These are phyloP conservation scores for Ophiognomonia clavigignenti-juglandacearum DNA, from an alignment of 2,329 filamentous ascomycete genomes.

Conservation along the genomic window DNA sequence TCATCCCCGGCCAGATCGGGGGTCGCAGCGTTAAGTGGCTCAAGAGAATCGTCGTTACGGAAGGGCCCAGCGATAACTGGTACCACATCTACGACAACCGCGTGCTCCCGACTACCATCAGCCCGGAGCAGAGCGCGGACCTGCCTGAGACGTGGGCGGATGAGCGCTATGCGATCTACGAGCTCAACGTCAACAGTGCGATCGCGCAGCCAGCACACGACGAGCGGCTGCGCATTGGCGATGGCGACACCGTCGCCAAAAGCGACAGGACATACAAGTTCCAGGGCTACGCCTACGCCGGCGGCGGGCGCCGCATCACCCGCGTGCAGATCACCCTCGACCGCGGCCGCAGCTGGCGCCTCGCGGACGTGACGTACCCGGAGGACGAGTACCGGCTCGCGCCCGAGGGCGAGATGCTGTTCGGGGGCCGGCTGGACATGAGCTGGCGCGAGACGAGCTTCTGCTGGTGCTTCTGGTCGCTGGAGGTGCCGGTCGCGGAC, in stretches of 20 bases:
- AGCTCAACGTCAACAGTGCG: slow-evolving; percentile 82
- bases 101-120: slow-evolving; percentile 81
- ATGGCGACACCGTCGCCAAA: not conserved
- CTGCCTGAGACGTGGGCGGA: slow-evolving; percentile 78
- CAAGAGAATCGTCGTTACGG: slow-evolving; percentile 73
- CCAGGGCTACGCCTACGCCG: slow-evolving; percentile 82
- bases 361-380: slow-evolving; percentile 74
- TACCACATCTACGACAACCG: slow-evolving; percentile 94
- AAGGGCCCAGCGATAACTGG: slow-evolving; percentile 82
- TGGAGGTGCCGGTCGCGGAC: slow-evolving; percentile 60
- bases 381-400: slow-evolving; percentile 75
- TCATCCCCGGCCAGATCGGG: slow-evolving; percentile 88
- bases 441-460: slow-evolving; percentile 76
- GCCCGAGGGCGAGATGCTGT: slow-evolving; percentile 58
- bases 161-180: slow-evolving; percentile 88
- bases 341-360: slow-evolving; percentile 72
- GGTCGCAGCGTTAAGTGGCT: slow-evolving; percentile 93
- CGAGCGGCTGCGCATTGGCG: slow-evolving; percentile 43
- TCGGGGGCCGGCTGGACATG: slow-evolving; percentile 74
- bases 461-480: slow-evolving; percentile 90
- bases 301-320: slow-evolving; percentile 78
- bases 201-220: slow-evolving; percentile 76
- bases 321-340: slow-evolving; percentile 80
- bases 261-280: slow-evolving; percentile 53
- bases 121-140: slow-evolving; percentile 72